Conservation (phyloP, 306 rosid genomes). For the Psophocarpus tetragonolobus region DNA sequence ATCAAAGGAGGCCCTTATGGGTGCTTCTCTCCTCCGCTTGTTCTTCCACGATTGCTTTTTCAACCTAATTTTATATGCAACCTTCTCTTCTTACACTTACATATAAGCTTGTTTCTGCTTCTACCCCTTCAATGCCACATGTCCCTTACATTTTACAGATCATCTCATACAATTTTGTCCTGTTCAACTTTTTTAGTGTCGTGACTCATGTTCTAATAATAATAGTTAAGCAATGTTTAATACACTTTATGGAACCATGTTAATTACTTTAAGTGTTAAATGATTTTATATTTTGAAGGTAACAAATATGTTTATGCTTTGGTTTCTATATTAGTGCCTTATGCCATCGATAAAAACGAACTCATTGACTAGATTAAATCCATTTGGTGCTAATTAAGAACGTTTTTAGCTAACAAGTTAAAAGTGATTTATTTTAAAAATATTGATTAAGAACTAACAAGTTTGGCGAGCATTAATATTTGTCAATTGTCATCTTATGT, state of each 20-base stretch:
- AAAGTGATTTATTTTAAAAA: neutral
- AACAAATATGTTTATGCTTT: neutral
- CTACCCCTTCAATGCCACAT: neutral
- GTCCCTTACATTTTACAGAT: neutral
- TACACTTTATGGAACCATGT: neutral
- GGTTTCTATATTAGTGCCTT: neutral
- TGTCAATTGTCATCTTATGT: neutral
- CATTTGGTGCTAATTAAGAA: too few species aligned
- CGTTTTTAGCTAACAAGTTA: neutral
- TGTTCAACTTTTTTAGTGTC: neutral
- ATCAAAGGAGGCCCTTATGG: constrained; percentile 72
- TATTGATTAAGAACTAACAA: neutral
- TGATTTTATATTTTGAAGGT: neutral
- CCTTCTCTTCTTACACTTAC: neutral
- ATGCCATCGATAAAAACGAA: neutral
- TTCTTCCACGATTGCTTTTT: constrained; percentile 91
- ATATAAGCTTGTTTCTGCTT: neutral
- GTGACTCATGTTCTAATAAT: neutral
- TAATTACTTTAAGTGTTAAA: neutral
- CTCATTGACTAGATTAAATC: too few species aligned
- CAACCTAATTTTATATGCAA: constrained; percentile 56
- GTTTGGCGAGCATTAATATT: neutral
- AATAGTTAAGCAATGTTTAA: too few species aligned
- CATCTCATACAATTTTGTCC: neutral
- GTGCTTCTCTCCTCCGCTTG: constrained; percentile 90